Conservation (phyloP, 75 land plant species). For the Sequoiadendron giganteum region DNA sequence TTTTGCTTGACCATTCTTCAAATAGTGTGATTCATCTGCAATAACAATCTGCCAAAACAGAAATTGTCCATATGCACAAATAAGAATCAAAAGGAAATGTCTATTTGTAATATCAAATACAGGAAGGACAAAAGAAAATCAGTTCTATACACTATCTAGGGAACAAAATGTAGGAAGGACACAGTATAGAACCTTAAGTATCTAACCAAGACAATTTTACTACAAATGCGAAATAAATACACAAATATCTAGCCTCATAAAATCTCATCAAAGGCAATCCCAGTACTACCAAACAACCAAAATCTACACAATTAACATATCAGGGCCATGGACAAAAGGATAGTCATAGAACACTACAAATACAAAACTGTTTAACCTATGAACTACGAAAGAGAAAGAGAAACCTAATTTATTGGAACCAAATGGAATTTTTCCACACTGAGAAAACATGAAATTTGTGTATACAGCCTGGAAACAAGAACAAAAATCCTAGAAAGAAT, state of each 20-base stretch:
- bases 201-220: not conserved
- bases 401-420: not conserved
- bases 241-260: not conserved
- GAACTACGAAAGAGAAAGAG: not conserved
- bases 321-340: not conserved
- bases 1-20: constrained; percentile 97
- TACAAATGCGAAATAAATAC: not conserved
- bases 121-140: not conserved
- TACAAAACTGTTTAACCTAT: not conserved
- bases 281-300: not conserved
- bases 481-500: not conserved
- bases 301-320: not conserved
- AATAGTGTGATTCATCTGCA: constrained; percentile 95
- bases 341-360: not conserved
- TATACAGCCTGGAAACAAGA: not conserved
- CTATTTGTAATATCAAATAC: not conserved
- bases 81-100: not conserved
- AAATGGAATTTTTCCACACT: not conserved
- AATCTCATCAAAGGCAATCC: not conserved
- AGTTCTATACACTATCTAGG: not conserved
- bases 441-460: not conserved
- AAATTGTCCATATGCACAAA: not conserved
- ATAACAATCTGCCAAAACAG: constrained; percentile 68
- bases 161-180: not conserved
- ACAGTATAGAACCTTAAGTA: not conserved